Evolutionary conservation across 2,329 filamentous ascomycete species (phyloP).

Genomic region (Neopestalotiopsis clavispora): DNA sequence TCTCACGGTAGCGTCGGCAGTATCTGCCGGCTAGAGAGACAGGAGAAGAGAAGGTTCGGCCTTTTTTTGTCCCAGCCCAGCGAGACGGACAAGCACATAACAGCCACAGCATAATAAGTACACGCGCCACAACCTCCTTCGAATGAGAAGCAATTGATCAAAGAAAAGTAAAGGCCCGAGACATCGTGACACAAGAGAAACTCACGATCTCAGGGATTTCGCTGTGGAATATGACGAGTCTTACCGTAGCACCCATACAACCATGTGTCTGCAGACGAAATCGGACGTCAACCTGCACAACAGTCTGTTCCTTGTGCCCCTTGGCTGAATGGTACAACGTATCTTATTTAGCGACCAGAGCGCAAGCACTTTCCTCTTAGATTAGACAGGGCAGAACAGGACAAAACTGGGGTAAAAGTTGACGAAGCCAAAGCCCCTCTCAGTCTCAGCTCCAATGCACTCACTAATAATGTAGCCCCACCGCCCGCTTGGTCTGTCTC

Average conservation of each 20-base stretch:
- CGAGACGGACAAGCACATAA: neutral
- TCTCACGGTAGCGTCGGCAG: conserved; percentile 13
- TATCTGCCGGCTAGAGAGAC: conserved; percentile 8
- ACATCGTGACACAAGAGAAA: neutral
- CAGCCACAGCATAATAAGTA: neutral
- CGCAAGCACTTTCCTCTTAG: neutral
- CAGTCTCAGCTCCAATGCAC: neutral
- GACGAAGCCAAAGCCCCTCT: neutral
- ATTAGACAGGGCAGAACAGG: neutral
- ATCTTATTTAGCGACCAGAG: neutral
- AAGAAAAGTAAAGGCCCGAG: neutral
- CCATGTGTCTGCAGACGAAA: too few species aligned
- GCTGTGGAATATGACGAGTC: too few species aligned
- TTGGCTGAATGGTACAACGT: neutral
- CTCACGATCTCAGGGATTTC: neutral
- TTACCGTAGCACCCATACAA: too few species aligned
- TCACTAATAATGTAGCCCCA: neutral
- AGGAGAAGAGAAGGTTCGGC: conserved; percentile 11
- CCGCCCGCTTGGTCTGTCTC: neutral
- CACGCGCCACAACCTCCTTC: neutral
- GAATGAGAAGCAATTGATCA: neutral
- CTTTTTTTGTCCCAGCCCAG: neutral
- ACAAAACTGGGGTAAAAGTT: neutral
- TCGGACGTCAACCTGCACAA: too few species aligned
- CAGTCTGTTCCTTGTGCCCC: too few species aligned